Evolutionary conservation across 2,329 filamentous ascomycete species (phyloP).

Genomic region (Diplodia seriata): DNA sequence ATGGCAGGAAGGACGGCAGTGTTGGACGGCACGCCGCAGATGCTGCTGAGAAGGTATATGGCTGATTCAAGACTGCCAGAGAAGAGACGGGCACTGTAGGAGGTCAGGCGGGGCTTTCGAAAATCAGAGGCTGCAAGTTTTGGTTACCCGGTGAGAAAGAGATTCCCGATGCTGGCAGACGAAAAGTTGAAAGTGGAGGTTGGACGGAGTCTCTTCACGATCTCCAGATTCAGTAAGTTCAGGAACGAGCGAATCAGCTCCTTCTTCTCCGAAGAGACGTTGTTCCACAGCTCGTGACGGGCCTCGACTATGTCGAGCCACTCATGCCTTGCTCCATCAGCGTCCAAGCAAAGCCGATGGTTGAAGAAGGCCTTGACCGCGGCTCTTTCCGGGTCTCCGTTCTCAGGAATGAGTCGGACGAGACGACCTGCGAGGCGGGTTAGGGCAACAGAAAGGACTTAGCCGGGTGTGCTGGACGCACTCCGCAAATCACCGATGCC

Average conservation of each 20-base stretch:
- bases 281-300: constrained; percentile 74
- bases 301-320: constrained; percentile 92
- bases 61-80: constrained; percentile 91
- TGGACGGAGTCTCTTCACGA: constrained; percentile 56
- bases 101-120: constrained; percentile 64
- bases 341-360: constrained; percentile 73
- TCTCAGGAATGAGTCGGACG: constrained; percentile 82
- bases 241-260: constrained; percentile 60
- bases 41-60: constrained; percentile 86
- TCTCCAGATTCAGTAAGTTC: constrained; percentile 58
- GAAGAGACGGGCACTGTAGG: constrained; percentile 73
- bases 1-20: constrained; percentile 86
- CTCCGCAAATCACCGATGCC: constrained; percentile 78
- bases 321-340: constrained; percentile 70
- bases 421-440: constrained; percentile 71
- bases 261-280: constrained; percentile 58
- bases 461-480: constrained; percentile 50
- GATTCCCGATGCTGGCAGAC: constrained; percentile 58
- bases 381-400: constrained; percentile 61
- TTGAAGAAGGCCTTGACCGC: constrained; percentile 89
- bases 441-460: constrained; percentile 24
- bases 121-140: background rate
- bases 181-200: constrained; percentile 58
- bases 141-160: constrained; percentile 59
- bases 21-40: constrained; percentile 80